Conservation (phyloP, 2,329 filamentous ascomycete genomes). For the Apiospora arundinis region DNA sequence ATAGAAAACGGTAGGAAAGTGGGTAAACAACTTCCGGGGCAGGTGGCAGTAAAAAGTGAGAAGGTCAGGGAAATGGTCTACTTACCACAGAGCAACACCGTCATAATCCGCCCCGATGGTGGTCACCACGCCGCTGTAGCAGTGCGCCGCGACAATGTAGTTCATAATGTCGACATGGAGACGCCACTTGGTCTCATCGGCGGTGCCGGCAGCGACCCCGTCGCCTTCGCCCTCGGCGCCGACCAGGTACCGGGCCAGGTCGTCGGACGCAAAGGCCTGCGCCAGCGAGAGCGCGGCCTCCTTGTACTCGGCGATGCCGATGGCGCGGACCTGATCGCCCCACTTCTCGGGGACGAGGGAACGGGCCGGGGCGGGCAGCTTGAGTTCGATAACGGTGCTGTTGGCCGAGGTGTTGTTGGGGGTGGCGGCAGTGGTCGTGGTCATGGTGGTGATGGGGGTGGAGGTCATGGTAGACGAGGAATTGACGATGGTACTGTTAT, state of each 20-base stretch:
- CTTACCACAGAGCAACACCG: conserved; percentile 79
- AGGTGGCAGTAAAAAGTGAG: neutral
- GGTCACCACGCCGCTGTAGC: conserved; percentile 75
- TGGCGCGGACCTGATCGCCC: conserved; percentile 64
- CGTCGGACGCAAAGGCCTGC: conserved; percentile 78
- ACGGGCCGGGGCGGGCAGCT: conserved; percentile 29
- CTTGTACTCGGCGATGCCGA: conserved; percentile 72
- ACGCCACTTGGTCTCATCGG: conserved; percentile 71
- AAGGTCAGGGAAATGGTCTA: conserved; percentile 27
- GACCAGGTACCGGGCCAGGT: conserved; percentile 76
- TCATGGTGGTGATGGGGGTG: neutral
- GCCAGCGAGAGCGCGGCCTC: conserved; percentile 75
- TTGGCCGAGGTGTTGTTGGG: neutral
- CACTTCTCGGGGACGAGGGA: conserved; percentile 60
- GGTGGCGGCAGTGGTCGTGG: neutral
- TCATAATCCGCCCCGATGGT: conserved; percentile 79
- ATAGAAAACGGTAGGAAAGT: neutral
- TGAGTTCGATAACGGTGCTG: conserved; percentile 13
- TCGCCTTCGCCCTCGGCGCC: conserved; percentile 70
- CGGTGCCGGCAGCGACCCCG: conserved; percentile 23
- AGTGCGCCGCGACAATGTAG: conserved; percentile 78
- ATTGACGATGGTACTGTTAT: conserved; percentile 34
- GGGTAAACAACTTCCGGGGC: too few species aligned
- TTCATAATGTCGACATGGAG: conserved; percentile 79
- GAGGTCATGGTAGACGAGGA: neutral